Base-by-base conservation (phyloP, 2,329 filamentous ascomycete genomes). In the Elsinoe arachidis region DNA sequence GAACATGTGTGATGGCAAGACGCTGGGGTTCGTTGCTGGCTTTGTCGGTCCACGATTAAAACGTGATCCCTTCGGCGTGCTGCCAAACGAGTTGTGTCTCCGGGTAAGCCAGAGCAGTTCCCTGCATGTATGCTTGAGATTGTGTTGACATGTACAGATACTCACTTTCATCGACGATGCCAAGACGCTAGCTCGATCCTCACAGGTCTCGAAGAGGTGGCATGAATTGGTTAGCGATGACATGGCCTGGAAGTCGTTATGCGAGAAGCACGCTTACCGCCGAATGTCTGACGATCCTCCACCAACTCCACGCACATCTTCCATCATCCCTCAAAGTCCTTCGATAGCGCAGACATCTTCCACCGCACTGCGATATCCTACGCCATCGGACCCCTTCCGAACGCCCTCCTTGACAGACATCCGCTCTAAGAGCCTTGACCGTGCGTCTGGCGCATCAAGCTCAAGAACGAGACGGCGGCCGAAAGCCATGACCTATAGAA, bases 131-230 rank as follows among this genome's bases (percentile, higher is more conserved):
- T n/a, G 33, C 19, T 5, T 15, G 39, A 33, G 30, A 7, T n/a
- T 38, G 39, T 26, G 15, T 35, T 63, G 41, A 59, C 59, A 59
- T 23, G 33, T 37, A 51, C 67, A 96, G 87, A 88, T 99, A 62
- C 79, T 99, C 53, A 95, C 92, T 43, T 99, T 95, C 70, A 92
- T 99, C 67, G 93, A 99, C 67, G 93, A 99, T 68, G 91, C 93
- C 1, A 93, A 91, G 69, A 95, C 95, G 2, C 79, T 99, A 47
- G 92, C 91, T 38, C 82, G 93, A 69, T 88, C 93, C 55, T 96
- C 92, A 4, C 92, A 97, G 70, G 93, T 99, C n/a, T 99, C 93
- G 56, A 85, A 85, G 62, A 82, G 91, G 70, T 99, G 93, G 93
- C 83, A 89, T 61, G 91, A 96, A 71, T 79, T 99, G 6, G 79